These are phyloP conservation scores for Fomitiporia mediterranea DNA, from an alignment of 1,284 basidiomycete genomes.

Conservation along the genomic window DNA sequence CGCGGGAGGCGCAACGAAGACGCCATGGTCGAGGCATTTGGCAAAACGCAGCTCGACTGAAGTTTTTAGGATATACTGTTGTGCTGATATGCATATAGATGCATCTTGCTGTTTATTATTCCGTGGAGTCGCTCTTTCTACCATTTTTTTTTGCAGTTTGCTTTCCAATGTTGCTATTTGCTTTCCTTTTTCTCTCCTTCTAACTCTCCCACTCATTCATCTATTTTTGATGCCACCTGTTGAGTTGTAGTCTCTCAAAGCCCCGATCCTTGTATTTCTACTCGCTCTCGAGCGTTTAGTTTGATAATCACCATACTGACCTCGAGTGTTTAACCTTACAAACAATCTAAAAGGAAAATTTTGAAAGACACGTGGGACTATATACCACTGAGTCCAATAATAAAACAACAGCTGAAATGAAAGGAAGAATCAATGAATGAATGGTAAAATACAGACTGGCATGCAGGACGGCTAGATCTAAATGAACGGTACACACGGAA, in stretches of 20 bases:
- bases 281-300: not conserved
- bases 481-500: no score
- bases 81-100: no score
- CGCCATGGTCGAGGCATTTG: slow-evolving; percentile 70
- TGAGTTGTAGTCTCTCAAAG: not conserved
- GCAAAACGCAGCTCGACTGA: slow-evolving; percentile 48
- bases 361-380: no score
- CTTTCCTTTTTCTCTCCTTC: slow-evolving; percentile 2
- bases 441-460: not conserved
- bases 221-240: slow-evolving; percentile 4
- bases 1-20: slow-evolving; percentile 77
- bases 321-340: no score
- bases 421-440: not conserved
- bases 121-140: no score
- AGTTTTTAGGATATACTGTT: not conserved
- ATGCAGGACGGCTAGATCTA: not conserved
- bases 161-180: not conserved
- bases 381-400: no score
- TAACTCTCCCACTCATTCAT: no score
- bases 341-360: no score
- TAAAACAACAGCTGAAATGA: not conserved
- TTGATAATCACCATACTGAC: not conserved
- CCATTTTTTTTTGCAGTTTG: not conserved
- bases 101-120: slow-evolving; percentile 11
- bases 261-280: slow-evolving; percentile 12